Conservation (phyloP, 495 filamentous ascomycete species). For the Tuber aestivum region DNA sequence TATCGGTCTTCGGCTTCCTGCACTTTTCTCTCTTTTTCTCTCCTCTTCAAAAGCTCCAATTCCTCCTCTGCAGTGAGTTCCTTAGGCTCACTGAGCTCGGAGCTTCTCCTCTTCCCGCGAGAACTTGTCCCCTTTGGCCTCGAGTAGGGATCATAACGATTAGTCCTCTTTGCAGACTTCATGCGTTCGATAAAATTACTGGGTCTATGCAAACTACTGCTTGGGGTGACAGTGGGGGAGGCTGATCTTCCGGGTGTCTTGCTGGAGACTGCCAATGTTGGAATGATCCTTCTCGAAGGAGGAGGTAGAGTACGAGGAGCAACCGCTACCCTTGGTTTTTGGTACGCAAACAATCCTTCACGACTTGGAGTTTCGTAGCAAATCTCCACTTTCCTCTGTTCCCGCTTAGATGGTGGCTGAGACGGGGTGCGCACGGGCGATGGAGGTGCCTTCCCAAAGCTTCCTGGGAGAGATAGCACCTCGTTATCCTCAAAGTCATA, state of each 20-base stretch:
- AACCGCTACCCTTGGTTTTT: conserved; percentile 18
- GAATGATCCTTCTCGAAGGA: conserved; percentile 29
- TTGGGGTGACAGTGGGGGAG: conserved; percentile 1
- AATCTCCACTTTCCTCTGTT: conserved; percentile 8
- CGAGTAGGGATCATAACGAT: conserved; percentile 37
- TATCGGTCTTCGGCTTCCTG: conserved; percentile 36
- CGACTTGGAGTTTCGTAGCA: conserved; percentile 30
- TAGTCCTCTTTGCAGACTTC: conserved; percentile 25
- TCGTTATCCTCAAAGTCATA: conserved; percentile 23
- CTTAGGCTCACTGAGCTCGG: conserved; percentile 22
- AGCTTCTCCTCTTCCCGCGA: conserved; percentile 10
- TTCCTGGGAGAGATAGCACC: conserved; percentile 29
- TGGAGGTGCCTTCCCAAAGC: conserved; percentile 34
- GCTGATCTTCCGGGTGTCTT: conserved; percentile 11
- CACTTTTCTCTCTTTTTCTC: conserved; percentile 37
- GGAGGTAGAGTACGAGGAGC: conserved; percentile 22
- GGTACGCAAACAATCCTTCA: conserved; percentile 24
- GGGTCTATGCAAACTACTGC: conserved; percentile 29
- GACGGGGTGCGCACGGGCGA: conserved; percentile 11
- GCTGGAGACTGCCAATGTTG: conserved; percentile 26
- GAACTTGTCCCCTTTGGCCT: conserved; percentile 7
- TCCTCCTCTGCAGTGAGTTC: conserved; percentile 39
- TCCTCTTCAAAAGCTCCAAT: conserved; percentile 32
- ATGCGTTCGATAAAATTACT: conserved; percentile 41
- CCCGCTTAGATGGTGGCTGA: conserved; percentile 10